phyloP scores from a whole-genome alignment of 495 filamentous ascomycete species.

The Thermothielavioides terrestris region DNA sequence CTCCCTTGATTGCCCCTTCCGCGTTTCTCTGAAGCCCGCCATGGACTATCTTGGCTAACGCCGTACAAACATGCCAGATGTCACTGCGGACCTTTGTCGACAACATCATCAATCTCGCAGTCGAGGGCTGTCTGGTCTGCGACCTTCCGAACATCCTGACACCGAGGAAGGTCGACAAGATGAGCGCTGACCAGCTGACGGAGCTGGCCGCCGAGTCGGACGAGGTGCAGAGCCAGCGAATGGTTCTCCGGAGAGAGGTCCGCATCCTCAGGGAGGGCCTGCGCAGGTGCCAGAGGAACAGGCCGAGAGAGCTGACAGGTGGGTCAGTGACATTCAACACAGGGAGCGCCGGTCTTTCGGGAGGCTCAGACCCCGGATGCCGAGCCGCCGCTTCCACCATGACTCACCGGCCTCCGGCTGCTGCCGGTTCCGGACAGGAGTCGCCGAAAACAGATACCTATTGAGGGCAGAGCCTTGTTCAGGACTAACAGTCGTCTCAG shows the following conservation, averaged over 20 bases:
- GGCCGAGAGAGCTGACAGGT: neutral
- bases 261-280: neutral
- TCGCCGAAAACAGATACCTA: neutral
- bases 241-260: neutral
- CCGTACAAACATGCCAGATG: conserved; percentile 16
- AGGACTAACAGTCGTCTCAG: neutral
- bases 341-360: neutral
- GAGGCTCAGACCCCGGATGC: neutral
- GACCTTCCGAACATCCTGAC: conserved; percentile 18
- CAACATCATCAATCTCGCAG: conserved; percentile 20
- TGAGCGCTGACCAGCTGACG: conserved; percentile 11
- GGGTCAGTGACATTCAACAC: neutral
- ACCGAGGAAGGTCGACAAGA: conserved; percentile 8
- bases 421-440: neutral
- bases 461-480: neutral
- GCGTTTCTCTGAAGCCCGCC: neutral
- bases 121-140: conserved; percentile 26
- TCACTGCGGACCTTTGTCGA: conserved; percentile 18
- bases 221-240: neutral
- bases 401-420: neutral
- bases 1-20: too few species aligned
- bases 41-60: too few species aligned
- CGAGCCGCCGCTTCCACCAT: neutral
- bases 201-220: conserved; percentile 18
- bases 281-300: conserved; percentile 1